Base-by-base conservation (phyloP, 140 eudicot genomes). In the Senecio squalidus region DNA sequence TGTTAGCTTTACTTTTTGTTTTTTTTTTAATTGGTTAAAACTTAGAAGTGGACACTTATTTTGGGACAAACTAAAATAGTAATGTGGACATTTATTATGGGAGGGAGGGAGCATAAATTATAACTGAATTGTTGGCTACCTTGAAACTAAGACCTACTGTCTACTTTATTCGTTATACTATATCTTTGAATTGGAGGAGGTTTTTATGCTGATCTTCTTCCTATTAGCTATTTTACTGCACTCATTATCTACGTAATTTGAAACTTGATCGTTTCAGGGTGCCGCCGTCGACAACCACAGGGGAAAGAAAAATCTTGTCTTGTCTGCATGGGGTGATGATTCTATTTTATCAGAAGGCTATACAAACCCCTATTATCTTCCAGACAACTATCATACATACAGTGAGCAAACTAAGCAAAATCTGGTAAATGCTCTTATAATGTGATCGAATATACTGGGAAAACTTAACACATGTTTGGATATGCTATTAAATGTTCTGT, bases 241-340 rank as follows among this genome's bases (percentile, higher is more conserved):
- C 36, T 39, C 52, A 27, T 39, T 52, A 47, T 58, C 69, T 41
- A 70, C 46, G 30, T 45, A 41, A 13, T 9, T 14, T 58, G 38
- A 4, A 28, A 53, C 56, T 64, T 51, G 44, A 66, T 71, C 55
- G 26, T 44, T 72, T 69, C 71, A 88, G 90, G 66, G 80, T 78
- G 90, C 84, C 43, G 72, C 91, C 69, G 85, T 90, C 75, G 83
- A 73, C 75, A 81, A 90, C 66, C 95, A 72, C 46, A 83, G 98
- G 60, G 98, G 98, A 43, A 86, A 80, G 80, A 90, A 86, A 59
- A 83, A 90, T 70, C 84, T 90, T 34, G 84, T 90, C 44, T 62
- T 86, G 51, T 86, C 98, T 56, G 89, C 78, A 58, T 80, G 90
- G 98, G 98, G 98, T 48, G 98, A 90, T 54, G 98, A 90, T 28